phyloP scores from a whole-genome alignment of 2,329 filamentous ascomycete genomes.

The Phyllosticta capitalensis region DNA sequence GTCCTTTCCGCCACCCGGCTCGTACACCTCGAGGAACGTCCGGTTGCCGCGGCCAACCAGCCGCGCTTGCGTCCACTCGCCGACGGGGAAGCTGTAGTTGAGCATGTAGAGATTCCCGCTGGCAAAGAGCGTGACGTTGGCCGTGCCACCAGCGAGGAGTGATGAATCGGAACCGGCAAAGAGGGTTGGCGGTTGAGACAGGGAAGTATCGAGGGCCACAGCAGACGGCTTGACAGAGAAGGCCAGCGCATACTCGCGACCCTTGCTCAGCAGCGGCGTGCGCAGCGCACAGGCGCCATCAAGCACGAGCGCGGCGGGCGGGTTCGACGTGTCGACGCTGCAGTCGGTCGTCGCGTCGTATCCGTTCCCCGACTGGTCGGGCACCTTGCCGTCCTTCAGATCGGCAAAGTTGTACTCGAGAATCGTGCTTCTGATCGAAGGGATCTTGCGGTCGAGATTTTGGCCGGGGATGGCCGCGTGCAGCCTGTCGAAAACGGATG shows the following conservation, averaged over 20 bases:
- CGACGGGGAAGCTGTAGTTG: constrained; percentile 32
- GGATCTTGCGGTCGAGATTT: constrained; percentile 32
- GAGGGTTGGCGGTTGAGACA: constrained; percentile 16
- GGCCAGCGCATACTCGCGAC: constrained; percentile 46
- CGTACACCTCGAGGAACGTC: constrained; percentile 25
- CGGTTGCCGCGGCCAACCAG: constrained; percentile 27
- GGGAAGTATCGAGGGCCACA: constrained; percentile 21
- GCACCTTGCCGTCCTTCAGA: constrained; percentile 12
- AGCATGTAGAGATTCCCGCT: constrained; percentile 31
- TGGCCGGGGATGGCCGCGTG: constrained; percentile 34
- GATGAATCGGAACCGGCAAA: constrained; percentile 36
- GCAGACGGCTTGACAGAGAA: constrained; percentile 28
- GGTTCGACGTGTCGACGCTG: background rate
- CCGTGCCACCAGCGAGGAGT: constrained; percentile 19
- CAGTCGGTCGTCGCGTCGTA: constrained; percentile 29
- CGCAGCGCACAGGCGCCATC: constrained; percentile 31
- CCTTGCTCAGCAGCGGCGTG: constrained; percentile 45
- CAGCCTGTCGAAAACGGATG: constrained; percentile 14
- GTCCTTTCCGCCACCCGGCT: constrained; percentile 18
- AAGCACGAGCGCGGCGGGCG: constrained; percentile 14
- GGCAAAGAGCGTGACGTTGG: constrained; percentile 31
- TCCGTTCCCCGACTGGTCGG: constrained; percentile 31
- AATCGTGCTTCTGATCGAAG: constrained; percentile 18
- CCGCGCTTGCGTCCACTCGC: constrained; percentile 27
- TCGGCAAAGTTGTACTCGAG: constrained; percentile 26